Evolutionary conservation across 2,329 filamentous ascomycete genomes (phyloP).

Genomic region (Pyrenophora seminiperda): DNA sequence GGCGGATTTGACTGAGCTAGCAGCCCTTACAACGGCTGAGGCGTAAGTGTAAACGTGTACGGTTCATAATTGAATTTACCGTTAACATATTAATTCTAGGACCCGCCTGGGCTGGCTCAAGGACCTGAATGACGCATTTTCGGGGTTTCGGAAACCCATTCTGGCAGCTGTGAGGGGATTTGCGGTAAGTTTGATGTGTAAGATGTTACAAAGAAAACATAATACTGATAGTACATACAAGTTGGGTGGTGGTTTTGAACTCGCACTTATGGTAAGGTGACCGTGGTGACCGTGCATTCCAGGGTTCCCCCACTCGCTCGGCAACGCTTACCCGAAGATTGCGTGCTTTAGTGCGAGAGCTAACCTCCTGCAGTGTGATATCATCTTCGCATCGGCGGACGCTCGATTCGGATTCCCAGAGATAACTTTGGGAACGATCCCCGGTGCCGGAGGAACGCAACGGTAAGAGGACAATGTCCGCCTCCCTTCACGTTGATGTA

Average conservation of each 20-base stretch:
- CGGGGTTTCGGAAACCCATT: conserved; percentile 83
- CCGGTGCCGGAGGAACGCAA: conserved; percentile 88
- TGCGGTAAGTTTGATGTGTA: conserved; percentile 53
- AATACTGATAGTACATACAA: conserved; percentile 15
- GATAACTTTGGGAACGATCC: conserved; percentile 90
- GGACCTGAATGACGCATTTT: conserved; percentile 82
- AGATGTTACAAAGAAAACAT: neutral
- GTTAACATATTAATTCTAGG: too few relatives aligned
- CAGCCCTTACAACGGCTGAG: conserved; percentile 78
- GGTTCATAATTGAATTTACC: neutral
- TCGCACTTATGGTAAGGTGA: conserved; percentile 78
- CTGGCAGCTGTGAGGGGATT: conserved; percentile 92
- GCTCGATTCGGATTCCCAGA: conserved; percentile 96
- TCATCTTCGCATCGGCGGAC: conserved; percentile 82
- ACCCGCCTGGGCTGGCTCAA: conserved; percentile 90
- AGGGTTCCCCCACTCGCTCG: conserved; percentile 44
- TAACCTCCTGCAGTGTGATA: conserved; percentile 58
- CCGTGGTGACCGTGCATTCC: too few relatives aligned
- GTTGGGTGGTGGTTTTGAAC: conserved; percentile 89
- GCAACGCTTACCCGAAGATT: neutral
- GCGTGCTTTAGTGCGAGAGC: neutral
- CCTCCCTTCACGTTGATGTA: neutral
- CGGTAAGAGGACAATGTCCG: neutral
- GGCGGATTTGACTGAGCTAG: conserved; percentile 98
- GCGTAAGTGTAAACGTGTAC: conserved; percentile 51